Evolutionary conservation across 148 eudicot species (phyloP).

Genomic region (Nepenthes mirabilis): DNA sequence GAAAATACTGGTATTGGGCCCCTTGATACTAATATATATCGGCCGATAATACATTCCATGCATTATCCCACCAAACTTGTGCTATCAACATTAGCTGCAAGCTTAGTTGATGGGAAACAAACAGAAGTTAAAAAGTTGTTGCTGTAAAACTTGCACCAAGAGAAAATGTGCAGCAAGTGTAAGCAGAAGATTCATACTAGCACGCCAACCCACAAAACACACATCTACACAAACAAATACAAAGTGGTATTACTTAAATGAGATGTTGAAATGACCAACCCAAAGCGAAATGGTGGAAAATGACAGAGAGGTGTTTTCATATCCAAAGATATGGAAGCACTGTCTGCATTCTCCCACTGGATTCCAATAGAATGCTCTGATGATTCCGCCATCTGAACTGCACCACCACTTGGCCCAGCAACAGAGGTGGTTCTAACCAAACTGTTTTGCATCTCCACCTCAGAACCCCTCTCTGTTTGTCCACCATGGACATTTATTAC

Average conservation of each 20-base stretch:
- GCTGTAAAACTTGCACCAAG: too few species aligned
- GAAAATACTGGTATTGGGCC: too few species aligned
- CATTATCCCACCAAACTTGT: too few species aligned
- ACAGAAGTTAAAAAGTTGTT: too few species aligned
- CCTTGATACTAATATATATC: too few species aligned
- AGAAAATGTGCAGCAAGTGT: too few species aligned
- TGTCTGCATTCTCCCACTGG: conserved; percentile 73
- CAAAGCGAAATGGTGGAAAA: conserved; percentile 98
- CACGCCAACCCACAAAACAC: background rate
- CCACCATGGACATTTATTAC: conserved; percentile 31
- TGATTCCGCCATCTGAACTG: conserved; percentile 55
- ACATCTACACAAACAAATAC: background rate
- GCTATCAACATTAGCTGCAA: too few species aligned
- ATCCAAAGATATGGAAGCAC: conserved; percentile 77
- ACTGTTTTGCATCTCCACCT: conserved; percentile 36
- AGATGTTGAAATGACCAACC: conserved; percentile 36
- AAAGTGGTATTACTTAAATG: background rate
- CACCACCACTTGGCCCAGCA: conserved; percentile 47
- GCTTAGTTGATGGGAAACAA: too few species aligned
- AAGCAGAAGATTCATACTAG: too few species aligned
- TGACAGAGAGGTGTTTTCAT: conserved; percentile 89
- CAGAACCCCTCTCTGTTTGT: conserved; percentile 42
- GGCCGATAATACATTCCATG: too few species aligned
- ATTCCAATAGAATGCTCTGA: conserved; percentile 41
- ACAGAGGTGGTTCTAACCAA: conserved; percentile 37